phyloP scores from a whole-genome alignment of 257 asterid genomes.

The Solanum clarkiae region DNA sequence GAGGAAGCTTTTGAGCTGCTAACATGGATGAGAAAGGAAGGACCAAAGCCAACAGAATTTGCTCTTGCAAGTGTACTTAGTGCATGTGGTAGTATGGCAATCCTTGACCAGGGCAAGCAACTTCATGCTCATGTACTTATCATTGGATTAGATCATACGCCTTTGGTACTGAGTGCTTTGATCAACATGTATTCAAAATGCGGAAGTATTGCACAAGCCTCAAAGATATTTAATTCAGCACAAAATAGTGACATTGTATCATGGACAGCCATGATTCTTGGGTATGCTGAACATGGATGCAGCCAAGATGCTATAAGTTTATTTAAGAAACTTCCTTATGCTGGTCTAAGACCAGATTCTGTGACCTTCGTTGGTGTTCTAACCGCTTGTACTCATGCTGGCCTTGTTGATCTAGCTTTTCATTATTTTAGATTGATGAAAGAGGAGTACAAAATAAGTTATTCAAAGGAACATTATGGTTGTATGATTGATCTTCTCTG shows the following conservation, averaged over 20 bases:
- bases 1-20: conserved; percentile 67
- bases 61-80: conserved; percentile 70
- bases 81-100: conserved; percentile 63
- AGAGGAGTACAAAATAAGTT: conserved; percentile 34
- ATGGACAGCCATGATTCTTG: conserved; percentile 91
- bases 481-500: conserved; percentile 93
- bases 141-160: conserved; percentile 49
- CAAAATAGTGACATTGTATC: conserved; percentile 52
- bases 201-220: conserved; percentile 65
- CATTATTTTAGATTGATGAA: conserved; percentile 58
- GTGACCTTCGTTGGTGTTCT: conserved; percentile 76
- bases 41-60: conserved; percentile 75
- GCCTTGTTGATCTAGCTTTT: conserved; percentile 60
- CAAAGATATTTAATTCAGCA: conserved; percentile 21
- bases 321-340: conserved; percentile 37
- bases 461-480: conserved; percentile 75
- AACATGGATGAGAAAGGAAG: conserved; percentile 64
- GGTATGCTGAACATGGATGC: conserved; percentile 83
- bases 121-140: conserved; percentile 62
- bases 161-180: conserved; percentile 42
- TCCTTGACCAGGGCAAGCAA: conserved; percentile 77
- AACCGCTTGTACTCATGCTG: conserved; percentile 79
- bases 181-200: conserved; percentile 84
- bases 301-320: conserved; percentile 68
- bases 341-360: conserved; percentile 63